These are phyloP conservation scores for Eutypa lata DNA, from an alignment of 2,329 filamentous ascomycete genomes.

Conservation along the genomic window DNA sequence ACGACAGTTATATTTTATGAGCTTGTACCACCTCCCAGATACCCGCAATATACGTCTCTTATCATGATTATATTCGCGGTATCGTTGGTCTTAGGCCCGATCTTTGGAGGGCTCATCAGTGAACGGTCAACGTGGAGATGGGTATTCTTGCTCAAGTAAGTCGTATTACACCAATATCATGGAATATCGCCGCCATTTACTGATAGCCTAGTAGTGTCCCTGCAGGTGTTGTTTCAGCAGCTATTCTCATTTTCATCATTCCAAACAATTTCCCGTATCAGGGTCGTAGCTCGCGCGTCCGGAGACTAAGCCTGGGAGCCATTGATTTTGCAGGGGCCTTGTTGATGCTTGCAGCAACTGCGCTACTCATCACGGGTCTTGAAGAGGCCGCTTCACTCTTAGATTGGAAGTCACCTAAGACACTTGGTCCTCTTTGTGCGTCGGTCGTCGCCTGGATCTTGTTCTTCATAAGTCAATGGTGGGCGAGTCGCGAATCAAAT, in stretches of 20 bases:
- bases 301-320: neutral
- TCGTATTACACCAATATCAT: neutral
- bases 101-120: constrained; percentile 19
- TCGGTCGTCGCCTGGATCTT: constrained; percentile 10
- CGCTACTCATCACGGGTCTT: constrained; percentile 9
- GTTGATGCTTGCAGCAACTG: constrained; percentile 8
- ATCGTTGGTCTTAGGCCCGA: constrained; percentile 13
- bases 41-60: constrained; percentile 6
- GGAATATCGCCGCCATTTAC: neutral
- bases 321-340: constrained; percentile 10
- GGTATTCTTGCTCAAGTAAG: constrained; percentile 19
- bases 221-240: neutral
- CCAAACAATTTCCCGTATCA: constrained; percentile 11
- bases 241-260: constrained; percentile 2
- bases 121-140: constrained; percentile 16
- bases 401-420: too few species aligned
- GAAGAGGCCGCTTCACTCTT: constrained; percentile 4
- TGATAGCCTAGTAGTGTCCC: neutral
- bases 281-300: neutral
- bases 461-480: constrained; percentile 14
- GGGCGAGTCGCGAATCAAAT: constrained; percentile 3
- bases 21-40: constrained; percentile 13
- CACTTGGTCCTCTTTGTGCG: constrained; percentile 7
- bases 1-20: constrained; percentile 16
- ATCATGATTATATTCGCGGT: constrained; percentile 11